phyloP scores from a whole-genome alignment of 2,329 filamentous ascomycete species.

The Fusarium brachygibbosum region DNA sequence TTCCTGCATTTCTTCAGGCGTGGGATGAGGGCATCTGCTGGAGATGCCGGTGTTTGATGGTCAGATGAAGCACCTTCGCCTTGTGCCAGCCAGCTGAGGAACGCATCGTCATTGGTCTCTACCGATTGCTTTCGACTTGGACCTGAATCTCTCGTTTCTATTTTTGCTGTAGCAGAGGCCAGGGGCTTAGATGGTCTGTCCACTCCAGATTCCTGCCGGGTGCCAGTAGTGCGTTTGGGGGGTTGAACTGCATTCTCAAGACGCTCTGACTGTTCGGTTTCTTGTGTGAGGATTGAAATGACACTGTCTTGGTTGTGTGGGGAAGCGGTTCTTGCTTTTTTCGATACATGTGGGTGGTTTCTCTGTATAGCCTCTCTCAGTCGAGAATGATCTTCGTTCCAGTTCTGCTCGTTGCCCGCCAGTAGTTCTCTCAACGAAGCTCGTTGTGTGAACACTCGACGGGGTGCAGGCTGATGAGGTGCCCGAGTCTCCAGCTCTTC shows the following conservation, averaged over 20 bases:
- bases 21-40: neutral
- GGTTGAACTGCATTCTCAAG: neutral
- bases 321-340: neutral
- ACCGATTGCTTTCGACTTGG: neutral
- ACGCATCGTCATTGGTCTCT: slow-evolving; percentile 22
- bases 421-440: slow-evolving; percentile 35
- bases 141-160: neutral
- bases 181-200: neutral
- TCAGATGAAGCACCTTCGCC: slow-evolving; percentile 2
- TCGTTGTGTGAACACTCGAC: slow-evolving; percentile 26
- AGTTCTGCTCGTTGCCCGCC: slow-evolving; percentile 32
- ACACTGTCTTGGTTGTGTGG: neutral
- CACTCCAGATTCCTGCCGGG: neutral
- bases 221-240: neutral
- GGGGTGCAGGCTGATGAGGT: slow-evolving; percentile 16
- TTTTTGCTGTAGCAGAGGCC: neutral
- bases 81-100: slow-evolving; percentile 29
- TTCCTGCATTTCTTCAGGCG: neutral
- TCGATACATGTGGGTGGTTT: neutral
- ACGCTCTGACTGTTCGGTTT: neutral
- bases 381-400: neutral
- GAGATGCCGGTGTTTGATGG: neutral
- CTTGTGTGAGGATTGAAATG: slow-evolving; percentile 11
- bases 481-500: neutral
- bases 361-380: neutral